Percentiles rank a stretch among this genome's conserved stretches.
Evolutionary conservation across 2,329 filamentous ascomycete genomes (phyloP).

Genomic region (Calonectria hongkongensis): DNA sequence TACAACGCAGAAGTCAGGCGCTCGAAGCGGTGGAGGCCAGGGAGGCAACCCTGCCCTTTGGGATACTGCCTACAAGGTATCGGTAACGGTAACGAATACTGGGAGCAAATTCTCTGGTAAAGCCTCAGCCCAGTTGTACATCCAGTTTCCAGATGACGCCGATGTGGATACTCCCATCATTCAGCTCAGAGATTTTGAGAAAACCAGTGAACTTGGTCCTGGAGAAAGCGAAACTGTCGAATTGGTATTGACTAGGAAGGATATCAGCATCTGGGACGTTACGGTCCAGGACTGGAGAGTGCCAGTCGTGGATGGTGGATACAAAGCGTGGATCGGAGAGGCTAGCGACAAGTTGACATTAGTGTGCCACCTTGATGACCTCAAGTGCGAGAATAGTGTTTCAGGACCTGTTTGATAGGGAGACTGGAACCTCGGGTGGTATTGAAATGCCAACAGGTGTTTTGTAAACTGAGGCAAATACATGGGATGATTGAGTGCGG

Average conservation of each 20-base stretch:
- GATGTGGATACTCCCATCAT: constrained; percentile 78
- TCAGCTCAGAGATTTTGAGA: constrained; percentile 84
- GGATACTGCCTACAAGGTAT: constrained; percentile 66
- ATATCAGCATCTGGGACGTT: constrained; percentile 84
- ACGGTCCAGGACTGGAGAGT: constrained; percentile 80
- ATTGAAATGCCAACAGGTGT: background rate
- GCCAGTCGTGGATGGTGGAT: constrained; percentile 60
- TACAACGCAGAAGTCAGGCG: constrained; percentile 63
- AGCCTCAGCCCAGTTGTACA: constrained; percentile 67
- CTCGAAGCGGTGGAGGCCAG: constrained; percentile 78
- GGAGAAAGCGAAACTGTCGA: constrained; percentile 72
- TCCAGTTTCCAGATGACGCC: constrained; percentile 63
- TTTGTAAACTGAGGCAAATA: too few relatives aligned
- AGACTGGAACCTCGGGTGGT: background rate
- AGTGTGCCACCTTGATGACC: constrained; percentile 56
- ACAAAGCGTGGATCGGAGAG: constrained; percentile 63
- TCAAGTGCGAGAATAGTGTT: constrained; percentile 54
- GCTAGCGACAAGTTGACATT: constrained; percentile 60
- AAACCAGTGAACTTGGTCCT: constrained; percentile 72
- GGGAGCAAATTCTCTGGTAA: constrained; percentile 67
- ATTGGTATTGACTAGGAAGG: constrained; percentile 78
- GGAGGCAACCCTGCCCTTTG: constrained; percentile 82
- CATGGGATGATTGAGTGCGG: background rate
- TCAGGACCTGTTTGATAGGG: constrained; percentile 36
- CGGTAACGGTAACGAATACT: constrained; percentile 71